Conservation (phyloP, 2,329 filamentous ascomycete species). For the Fusarium dlaminii region DNA sequence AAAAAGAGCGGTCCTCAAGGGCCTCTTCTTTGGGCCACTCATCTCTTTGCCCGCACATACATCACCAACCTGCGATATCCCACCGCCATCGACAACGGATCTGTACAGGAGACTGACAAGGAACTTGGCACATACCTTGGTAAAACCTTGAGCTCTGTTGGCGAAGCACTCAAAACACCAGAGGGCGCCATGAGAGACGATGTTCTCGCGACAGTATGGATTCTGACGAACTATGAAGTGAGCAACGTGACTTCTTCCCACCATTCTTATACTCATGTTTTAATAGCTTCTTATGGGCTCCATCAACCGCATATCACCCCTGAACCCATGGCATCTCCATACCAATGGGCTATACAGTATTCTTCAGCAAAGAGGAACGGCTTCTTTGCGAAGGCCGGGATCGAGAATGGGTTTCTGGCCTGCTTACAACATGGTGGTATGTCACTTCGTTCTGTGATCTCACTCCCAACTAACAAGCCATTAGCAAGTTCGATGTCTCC, state of each 20-base stretch:
- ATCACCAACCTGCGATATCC: slow-evolving; percentile 50
- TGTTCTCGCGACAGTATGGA: slow-evolving; percentile 53
- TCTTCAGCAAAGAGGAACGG: slow-evolving; percentile 47
- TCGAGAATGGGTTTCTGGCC: slow-evolving; percentile 51
- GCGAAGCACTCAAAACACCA: slow-evolving; percentile 48
- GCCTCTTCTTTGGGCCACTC: slow-evolving; percentile 52
- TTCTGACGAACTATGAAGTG: slow-evolving; percentile 54
- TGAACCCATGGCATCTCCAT: slow-evolving; percentile 52
- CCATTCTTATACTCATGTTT: slow-evolving; percentile 12
- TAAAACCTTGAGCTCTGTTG: slow-evolving; percentile 50
- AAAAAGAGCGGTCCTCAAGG: slow-evolving; percentile 41
- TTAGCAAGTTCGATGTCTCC: slow-evolving; percentile 51
- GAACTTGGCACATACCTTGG: slow-evolving; percentile 50
- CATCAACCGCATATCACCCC: slow-evolving; percentile 36
- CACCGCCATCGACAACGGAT: slow-evolving; percentile 42
- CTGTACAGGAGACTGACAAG: slow-evolving; percentile 40
- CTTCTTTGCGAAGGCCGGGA: slow-evolving; percentile 33
- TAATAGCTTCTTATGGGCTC: slow-evolving; percentile 51
- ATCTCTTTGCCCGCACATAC: slow-evolving; percentile 54
- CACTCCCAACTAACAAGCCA: slow-evolving; percentile 15
- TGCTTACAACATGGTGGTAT: slow-evolving; percentile 51
- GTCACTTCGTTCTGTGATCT: slow-evolving; percentile 10
- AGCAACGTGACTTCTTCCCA: neutral
- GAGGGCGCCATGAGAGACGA: slow-evolving; percentile 46
- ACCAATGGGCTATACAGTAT: slow-evolving; percentile 50